Conservation (phyloP, 2,329 filamentous ascomycete genomes). For the Penicillium sp. region DNA sequence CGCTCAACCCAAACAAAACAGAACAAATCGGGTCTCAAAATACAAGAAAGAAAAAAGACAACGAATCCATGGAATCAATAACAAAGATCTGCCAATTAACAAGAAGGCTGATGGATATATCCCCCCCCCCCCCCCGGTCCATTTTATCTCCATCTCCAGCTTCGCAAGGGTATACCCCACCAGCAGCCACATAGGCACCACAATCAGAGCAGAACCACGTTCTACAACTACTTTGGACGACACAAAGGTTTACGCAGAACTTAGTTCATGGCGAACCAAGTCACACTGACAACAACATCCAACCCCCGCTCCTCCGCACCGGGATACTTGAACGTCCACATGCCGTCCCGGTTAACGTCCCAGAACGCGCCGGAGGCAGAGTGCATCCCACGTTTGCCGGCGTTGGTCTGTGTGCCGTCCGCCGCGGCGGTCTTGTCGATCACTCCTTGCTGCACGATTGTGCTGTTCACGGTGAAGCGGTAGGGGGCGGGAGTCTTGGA, state of each 20-base stretch:
- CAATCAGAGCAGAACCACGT: no score
- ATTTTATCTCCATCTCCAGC: background rate
- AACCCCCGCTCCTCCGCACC: conserved; percentile 51
- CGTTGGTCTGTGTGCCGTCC: conserved; percentile 62
- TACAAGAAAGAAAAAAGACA: conserved; percentile 1
- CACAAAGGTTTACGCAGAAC: background rate
- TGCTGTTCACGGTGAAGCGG: conserved; percentile 98
- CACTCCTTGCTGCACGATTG: conserved; percentile 88
- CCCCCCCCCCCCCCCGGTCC: background rate
- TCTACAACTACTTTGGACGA: no score
- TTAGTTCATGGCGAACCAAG: conserved; percentile 50
- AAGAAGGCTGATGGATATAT: background rate
- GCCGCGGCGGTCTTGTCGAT: conserved; percentile 57
- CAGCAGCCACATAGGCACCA: background rate
- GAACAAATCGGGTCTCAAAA: conserved; percentile 10
- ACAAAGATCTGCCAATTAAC: background rate
- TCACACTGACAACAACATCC: conserved; percentile 54
- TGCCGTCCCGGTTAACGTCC: conserved; percentile 57
- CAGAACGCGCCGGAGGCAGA: conserved; percentile 55
- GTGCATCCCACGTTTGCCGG: conserved; percentile 76
- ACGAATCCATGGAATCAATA: background rate
- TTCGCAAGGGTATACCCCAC: background rate
- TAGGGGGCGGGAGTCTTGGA: conserved; percentile 60
- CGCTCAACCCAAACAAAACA: conserved; percentile 12
- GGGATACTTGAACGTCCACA: conserved; percentile 58